phyloP scores from a whole-genome alignment of 2,329 filamentous ascomycete species.

The Botrytis galanthina region DNA sequence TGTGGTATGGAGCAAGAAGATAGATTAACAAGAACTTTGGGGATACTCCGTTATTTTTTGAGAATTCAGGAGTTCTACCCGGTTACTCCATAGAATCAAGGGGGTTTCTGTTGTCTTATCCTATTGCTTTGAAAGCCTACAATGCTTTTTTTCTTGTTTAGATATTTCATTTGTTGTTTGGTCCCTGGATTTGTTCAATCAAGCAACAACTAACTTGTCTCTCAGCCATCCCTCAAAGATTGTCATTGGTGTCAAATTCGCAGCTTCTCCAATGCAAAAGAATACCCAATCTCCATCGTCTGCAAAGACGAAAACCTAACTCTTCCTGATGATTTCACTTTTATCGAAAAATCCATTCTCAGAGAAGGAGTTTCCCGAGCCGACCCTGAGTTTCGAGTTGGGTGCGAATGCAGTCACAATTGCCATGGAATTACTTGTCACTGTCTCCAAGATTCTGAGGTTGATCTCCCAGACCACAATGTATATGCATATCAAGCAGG shows the following conservation, averaged over 20 bases:
- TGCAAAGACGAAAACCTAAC: slow-evolving; percentile 58
- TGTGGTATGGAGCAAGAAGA: not conserved
- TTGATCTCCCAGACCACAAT: slow-evolving; percentile 20
- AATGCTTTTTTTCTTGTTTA: not conserved
- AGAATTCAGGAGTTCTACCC: not conserved
- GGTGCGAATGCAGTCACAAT: slow-evolving; percentile 64
- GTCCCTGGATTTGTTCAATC: no score
- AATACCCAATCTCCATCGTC: slow-evolving; percentile 58
- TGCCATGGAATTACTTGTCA: slow-evolving; percentile 68
- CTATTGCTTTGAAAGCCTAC: not conserved
- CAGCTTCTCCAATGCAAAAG: slow-evolving; percentile 49
- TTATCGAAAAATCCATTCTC: slow-evolving; percentile 63
- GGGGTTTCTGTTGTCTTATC: not conserved
- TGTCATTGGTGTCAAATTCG: slow-evolving; percentile 53
- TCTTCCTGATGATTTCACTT: slow-evolving; percentile 64
- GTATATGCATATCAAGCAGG: slow-evolving; percentile 51
- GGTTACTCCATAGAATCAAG: not conserved
- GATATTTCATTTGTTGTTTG: not conserved
- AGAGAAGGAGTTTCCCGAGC: slow-evolving; percentile 58
- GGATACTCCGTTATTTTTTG: not conserved
- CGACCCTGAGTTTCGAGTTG: slow-evolving; percentile 61
- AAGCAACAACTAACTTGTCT: slow-evolving; percentile 1
- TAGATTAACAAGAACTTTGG: not conserved
- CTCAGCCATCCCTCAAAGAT: slow-evolving; percentile 11
- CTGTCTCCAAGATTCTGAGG: slow-evolving; percentile 62